Evolutionary conservation across 2,329 filamentous ascomycete species (phyloP), one percentile per base, ranked within the genome.

Genomic region (Lachnellula occidentalis): DNA sequence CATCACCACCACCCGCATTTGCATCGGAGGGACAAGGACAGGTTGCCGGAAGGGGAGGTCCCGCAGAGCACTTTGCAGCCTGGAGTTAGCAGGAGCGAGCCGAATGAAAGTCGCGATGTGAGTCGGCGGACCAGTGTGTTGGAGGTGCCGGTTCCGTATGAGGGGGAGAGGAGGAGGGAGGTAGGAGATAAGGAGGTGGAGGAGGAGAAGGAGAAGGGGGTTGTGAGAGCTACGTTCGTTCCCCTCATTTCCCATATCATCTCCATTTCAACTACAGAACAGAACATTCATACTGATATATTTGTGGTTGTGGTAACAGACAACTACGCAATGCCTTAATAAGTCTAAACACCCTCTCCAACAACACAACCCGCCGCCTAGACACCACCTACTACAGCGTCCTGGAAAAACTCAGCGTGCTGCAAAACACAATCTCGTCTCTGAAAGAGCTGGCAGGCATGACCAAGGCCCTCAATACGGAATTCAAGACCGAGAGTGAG

Each of bases 341-440:
- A 22, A 74, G 78, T 48, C 74, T 91, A 11, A 78, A 78, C 61
- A 72, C 77, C 34, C 78, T 84, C 67, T 86, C 86, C 21, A 77
- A 82, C 53, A 71, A 76, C 21, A 82, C 84, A 22, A 88, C 84
- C 15, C 77, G 79, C 57, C 79, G 79, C 34, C 79, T 92, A 42
- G 87, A 92, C 67, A 81, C 87, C 55, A 85, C 85, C 3, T 92
- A 91, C 71, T 87, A 88, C 60, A 80, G 82, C 0, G 79, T 91
- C 9, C 75, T 90, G 31, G 84, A 89, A 66, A 88, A 86, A 65
- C 77, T 87, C 48, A 78, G 78, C 48, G 70, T 77, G 1, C 73
- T 92, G 37, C 84, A 86, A 51, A 78, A 75, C 61, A 89, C 83
- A 1, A 79, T 91, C 39, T 69, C 75, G 5, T 79, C 78, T 2